Percentiles rank a stretch among this genome's conserved stretches.
phyloP scores from a whole-genome alignment of 148 eudicot genomes.

The Cornus controversa region DNA sequence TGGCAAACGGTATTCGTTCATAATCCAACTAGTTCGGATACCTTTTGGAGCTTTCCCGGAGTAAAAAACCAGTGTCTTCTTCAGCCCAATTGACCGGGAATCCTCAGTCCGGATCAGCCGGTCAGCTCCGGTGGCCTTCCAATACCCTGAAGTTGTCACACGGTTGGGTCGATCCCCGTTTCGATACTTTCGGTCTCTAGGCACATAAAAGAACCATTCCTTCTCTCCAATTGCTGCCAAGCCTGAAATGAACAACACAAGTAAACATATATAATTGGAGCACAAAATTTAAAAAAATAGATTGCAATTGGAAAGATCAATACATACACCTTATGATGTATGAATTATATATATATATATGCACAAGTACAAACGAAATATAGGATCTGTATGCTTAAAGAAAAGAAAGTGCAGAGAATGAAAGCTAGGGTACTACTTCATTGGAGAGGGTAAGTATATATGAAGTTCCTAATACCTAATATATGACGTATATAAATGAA shows the following conservation, averaged over 20 bases:
- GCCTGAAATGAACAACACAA: slow-evolving; percentile 32
- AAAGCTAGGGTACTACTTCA: no score
- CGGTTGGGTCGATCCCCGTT: slow-evolving; percentile 92
- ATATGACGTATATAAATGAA: no score
- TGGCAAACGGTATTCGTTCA: slow-evolving; percentile 92
- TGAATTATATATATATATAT: no score
- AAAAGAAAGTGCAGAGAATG: no score
- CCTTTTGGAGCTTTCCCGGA: slow-evolving; percentile 93
- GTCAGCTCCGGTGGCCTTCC: slow-evolving; percentile 97
- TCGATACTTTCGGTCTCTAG: slow-evolving; percentile 81
- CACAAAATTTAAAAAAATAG: neutral
- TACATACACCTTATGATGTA: neutral
- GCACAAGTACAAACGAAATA: no score
- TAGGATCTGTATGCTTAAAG: no score
- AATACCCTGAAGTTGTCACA: slow-evolving; percentile 85
- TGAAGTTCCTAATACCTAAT: no score
- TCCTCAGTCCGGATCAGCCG: slow-evolving; percentile 67
- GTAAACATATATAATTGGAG: no score
- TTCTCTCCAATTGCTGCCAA: slow-evolving; percentile 92
- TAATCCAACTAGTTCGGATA: slow-evolving; percentile 85
- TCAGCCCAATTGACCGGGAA: slow-evolving; percentile 62
- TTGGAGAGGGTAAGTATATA: no score
- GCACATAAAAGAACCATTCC: slow-evolving; percentile 93
- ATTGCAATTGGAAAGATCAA: neutral
- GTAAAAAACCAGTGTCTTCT: slow-evolving; percentile 90